Conservation (phyloP, 2,329 filamentous ascomycete genomes). For the Trichoderma breve region DNA sequence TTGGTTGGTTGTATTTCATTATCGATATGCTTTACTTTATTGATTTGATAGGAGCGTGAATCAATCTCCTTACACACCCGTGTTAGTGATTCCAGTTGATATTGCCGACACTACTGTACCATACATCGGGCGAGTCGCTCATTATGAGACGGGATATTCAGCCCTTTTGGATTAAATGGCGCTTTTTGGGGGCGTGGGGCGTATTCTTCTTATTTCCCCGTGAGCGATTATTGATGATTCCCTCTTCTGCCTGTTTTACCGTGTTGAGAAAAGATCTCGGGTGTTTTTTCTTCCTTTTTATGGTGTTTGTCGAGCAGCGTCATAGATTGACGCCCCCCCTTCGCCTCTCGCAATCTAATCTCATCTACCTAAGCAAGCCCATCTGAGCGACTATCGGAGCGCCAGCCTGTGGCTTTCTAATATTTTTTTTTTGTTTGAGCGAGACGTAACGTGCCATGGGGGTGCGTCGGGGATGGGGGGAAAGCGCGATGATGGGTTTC, state of each 20-base stretch:
- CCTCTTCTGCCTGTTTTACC: not conserved
- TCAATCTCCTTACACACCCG: not conserved
- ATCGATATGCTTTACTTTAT: constrained; percentile 15
- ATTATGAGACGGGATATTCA: not conserved
- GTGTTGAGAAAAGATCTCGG: not conserved
- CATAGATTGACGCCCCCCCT: not conserved
- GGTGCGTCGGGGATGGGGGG: not conserved
- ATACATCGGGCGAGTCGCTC: not conserved
- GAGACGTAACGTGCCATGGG: constrained; percentile 10
- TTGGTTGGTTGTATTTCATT: not conserved
- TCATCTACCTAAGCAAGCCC: not conserved
- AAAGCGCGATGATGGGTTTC: not conserved
- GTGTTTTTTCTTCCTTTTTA: not conserved
- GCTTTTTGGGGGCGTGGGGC: not conserved
- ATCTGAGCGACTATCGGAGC: constrained; percentile 16
- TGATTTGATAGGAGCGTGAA: not conserved
- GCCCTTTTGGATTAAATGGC: not conserved
- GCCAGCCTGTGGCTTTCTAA: not conserved
- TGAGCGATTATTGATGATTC: not conserved
- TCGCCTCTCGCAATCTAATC: not conserved
- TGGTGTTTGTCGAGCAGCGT: not conserved
- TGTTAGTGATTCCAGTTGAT: not conserved
- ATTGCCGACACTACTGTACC: not conserved
- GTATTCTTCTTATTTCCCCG: not conserved
- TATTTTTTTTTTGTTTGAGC: not conserved